These are phyloP conservation scores for Ocimum tenuiflorum DNA, from an alignment of 257 asterid genomes.

Conservation along the genomic window DNA sequence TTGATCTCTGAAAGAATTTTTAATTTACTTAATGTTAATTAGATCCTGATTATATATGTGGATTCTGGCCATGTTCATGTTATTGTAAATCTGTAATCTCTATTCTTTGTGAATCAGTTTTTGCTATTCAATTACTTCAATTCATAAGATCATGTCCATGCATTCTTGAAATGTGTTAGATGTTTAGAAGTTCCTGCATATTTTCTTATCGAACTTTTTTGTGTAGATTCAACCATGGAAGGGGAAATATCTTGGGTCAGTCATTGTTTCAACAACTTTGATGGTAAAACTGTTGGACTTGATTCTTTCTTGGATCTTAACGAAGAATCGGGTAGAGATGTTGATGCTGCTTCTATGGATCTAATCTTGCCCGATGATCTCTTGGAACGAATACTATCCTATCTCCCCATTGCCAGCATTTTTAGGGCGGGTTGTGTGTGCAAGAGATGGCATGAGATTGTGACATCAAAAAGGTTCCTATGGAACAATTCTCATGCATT, in stretches of 20 bases:
- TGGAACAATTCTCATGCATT: constrained; percentile 49
- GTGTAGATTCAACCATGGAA: constrained; percentile 45
- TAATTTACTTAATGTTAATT: not conserved
- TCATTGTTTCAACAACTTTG: constrained; percentile 41
- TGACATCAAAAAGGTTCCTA: constrained; percentile 56
- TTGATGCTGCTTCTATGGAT: constrained; percentile 46
- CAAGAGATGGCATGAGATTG: constrained; percentile 78
- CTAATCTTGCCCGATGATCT: constrained; percentile 74
- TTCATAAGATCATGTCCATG: not conserved
- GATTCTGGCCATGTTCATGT: not conserved
- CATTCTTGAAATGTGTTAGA: not conserved
- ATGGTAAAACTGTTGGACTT: constrained; percentile 20
- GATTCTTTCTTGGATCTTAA: constrained; percentile 43
- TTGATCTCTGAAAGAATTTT: not conserved
- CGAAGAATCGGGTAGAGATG: constrained; percentile 45
- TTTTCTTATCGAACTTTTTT: not conserved
- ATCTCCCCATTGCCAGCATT: constrained; percentile 74
- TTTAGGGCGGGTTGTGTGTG: constrained; percentile 77
- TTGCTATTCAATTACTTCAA: not conserved
- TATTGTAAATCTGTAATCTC: not conserved
- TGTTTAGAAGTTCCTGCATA: not conserved
- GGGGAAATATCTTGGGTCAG: constrained; percentile 82
- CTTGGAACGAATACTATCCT: constrained; percentile 67
- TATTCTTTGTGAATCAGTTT: not conserved
- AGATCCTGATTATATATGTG: not conserved